These are phyloP conservation scores for Wallacemonas sp. DNA, from an alignment of 208 protist genomes.

Conservation along the genomic window DNA sequence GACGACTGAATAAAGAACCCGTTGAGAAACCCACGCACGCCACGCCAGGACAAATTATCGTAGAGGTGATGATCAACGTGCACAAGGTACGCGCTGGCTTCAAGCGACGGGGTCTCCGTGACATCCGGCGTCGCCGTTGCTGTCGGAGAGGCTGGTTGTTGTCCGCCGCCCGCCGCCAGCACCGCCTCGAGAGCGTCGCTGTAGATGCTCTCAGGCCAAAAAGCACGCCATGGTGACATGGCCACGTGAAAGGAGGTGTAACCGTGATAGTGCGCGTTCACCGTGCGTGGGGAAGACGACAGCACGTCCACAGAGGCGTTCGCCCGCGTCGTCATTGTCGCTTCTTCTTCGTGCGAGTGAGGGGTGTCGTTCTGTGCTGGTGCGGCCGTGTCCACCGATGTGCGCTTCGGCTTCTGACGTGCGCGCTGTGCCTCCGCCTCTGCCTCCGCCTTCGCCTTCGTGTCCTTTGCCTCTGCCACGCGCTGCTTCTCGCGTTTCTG, in stretches of 20 bases:
- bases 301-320: not conserved
- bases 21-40: constrained; percentile 60
- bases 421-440: no score
- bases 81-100: not conserved
- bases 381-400: no score
- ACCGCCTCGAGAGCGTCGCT: constrained; percentile 10
- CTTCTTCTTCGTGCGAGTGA: no score
- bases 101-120: not conserved
- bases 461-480: not conserved
- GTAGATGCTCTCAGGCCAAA: constrained; percentile 87
- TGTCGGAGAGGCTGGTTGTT: no score
- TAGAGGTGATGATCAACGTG: constrained; percentile 73
- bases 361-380: no score
- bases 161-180: no score
- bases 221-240: constrained; percentile 83
- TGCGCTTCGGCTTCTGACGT: no score
- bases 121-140: no score
- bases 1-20: constrained; percentile 60
- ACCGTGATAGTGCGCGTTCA: constrained; percentile 58
- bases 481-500: not conserved
- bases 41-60: constrained; percentile 72
- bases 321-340: no score
- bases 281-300: not conserved
- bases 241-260: constrained; percentile 84
- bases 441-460: constrained; percentile 3